Conservation (phyloP, 208 protist species). For the Crithidia expoeki region DNA sequence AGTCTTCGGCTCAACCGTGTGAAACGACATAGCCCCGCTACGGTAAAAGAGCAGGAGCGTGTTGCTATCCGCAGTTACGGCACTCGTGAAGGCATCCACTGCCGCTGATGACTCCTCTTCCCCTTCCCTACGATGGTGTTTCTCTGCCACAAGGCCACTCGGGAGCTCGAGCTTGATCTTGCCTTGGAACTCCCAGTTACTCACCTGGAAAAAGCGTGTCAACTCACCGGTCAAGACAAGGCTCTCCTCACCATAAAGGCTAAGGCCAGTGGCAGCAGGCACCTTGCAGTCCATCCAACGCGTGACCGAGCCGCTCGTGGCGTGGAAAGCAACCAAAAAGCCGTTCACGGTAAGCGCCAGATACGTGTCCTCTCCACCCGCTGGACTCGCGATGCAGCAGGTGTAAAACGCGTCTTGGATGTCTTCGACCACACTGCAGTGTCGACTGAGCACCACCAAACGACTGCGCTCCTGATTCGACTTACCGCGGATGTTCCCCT, state of each 20-base stretch:
- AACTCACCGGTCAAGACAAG: slow-evolving; percentile 67
- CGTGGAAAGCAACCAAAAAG: slow-evolving; percentile 71
- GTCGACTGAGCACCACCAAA: slow-evolving; percentile 58
- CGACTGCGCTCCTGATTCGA: slow-evolving; percentile 19
- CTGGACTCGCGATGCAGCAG: slow-evolving; percentile 31
- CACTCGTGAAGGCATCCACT: slow-evolving; percentile 24
- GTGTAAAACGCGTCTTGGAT: slow-evolving; percentile 63
- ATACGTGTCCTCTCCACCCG: slow-evolving; percentile 37
- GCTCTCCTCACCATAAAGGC: slow-evolving; percentile 23
- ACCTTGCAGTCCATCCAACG: slow-evolving; percentile 93
- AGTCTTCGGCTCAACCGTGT: slow-evolving; percentile 20
- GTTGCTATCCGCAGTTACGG: slow-evolving; percentile 2
- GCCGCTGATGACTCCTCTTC: slow-evolving; percentile 27
- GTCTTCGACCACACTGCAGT: slow-evolving; percentile 66
- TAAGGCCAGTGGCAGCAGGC: slow-evolving; percentile 42
- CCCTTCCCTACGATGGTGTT: not conserved
- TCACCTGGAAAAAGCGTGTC: slow-evolving; percentile 62
- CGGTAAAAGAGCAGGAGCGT: slow-evolving; percentile 17
- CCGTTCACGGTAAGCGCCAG: slow-evolving; percentile 62
- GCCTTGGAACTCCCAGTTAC: slow-evolving; percentile 79
- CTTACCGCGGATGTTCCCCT: not conserved
- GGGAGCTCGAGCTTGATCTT: slow-evolving; percentile 51
- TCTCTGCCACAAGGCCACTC: not conserved
- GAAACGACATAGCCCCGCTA: slow-evolving; percentile 13
- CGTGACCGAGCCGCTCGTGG: slow-evolving; percentile 53